Percentiles rank a stretch among this genome's conserved stretches.
phyloP scores from a whole-genome alignment of 2,329 filamentous ascomycete species.

The Nigrospora osmanthi region DNA sequence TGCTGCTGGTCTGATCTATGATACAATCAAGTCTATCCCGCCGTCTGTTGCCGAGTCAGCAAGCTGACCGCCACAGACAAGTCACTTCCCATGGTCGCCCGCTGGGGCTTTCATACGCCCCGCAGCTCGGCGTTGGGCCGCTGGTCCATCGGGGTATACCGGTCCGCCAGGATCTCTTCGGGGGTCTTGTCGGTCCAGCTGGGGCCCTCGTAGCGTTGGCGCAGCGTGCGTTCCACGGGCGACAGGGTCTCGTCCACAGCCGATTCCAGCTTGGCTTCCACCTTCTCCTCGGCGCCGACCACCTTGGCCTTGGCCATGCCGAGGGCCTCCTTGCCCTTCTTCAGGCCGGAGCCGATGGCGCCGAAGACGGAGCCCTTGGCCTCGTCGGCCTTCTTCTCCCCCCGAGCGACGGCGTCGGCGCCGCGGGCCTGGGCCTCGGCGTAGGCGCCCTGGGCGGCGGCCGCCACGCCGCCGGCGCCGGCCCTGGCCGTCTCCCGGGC shows the following conservation, averaged over 20 bases:
- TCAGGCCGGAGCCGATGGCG: slow-evolving; percentile 30
- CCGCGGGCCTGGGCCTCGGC: slow-evolving; percentile 20
- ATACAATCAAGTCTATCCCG: slow-evolving; percentile 3
- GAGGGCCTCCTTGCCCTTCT: slow-evolving; percentile 31
- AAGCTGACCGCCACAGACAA: neutral
- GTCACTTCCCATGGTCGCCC: neutral
- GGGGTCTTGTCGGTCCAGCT: slow-evolving; percentile 36
- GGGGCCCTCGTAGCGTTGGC: slow-evolving; percentile 41
- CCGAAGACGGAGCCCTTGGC: slow-evolving; percentile 28
- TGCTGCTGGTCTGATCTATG: neutral
- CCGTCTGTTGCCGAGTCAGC: neutral
- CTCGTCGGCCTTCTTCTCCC: slow-evolving; percentile 21
- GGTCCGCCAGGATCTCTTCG: slow-evolving; percentile 35
- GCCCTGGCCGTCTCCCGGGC: slow-evolving; percentile 22
- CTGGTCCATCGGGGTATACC: slow-evolving; percentile 20
- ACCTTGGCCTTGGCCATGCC: slow-evolving; percentile 28
- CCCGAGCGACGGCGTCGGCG: slow-evolving; percentile 17
- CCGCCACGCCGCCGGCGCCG: slow-evolving; percentile 13
- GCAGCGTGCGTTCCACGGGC: slow-evolving; percentile 40
- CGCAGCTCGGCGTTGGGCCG: slow-evolving; percentile 36
- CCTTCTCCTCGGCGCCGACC: slow-evolving; percentile 26
- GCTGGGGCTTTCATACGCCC: slow-evolving; percentile 17
- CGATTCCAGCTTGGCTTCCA: slow-evolving; percentile 17
- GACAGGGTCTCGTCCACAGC: slow-evolving; percentile 20
- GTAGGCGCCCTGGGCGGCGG: slow-evolving; percentile 20